phyloP scores from a whole-genome alignment of 2,329 filamentous ascomycete species.

The Botrytis byssoidea region DNA sequence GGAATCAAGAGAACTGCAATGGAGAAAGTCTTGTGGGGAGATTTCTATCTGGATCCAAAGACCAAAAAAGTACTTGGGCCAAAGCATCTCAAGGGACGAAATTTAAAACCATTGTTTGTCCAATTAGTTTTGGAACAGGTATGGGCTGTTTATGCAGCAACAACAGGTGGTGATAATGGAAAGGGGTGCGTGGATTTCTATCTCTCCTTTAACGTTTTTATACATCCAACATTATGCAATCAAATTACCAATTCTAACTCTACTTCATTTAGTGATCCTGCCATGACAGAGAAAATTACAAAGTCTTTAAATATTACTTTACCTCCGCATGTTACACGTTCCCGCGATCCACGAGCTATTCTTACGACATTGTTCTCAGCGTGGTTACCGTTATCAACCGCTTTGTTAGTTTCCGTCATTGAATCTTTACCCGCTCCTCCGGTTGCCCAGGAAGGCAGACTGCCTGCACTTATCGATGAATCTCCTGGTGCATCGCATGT shows the following conservation, averaged over 20 bases:
- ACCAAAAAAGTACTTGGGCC: slow-evolving; percentile 87
- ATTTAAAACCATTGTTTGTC: slow-evolving; percentile 95
- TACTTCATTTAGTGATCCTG: slow-evolving; percentile 59
- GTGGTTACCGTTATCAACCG: slow-evolving; percentile 92
- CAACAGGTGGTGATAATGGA: slow-evolving; percentile 75
- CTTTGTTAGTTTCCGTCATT: slow-evolving; percentile 87
- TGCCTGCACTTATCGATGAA: slow-evolving; percentile 74
- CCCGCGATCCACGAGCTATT: slow-evolving; percentile 78
- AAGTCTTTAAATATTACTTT: slow-evolving; percentile 85
- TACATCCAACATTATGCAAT: slow-evolving; percentile 28
- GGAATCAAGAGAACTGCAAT: slow-evolving; percentile 85
- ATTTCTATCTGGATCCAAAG: slow-evolving; percentile 94
- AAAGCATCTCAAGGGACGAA: slow-evolving; percentile 89
- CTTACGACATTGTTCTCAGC: slow-evolving; percentile 82
- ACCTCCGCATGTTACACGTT: slow-evolving; percentile 78
- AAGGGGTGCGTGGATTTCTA: slow-evolving; percentile 65
- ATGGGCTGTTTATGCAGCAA: slow-evolving; percentile 94
- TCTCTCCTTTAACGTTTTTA: slow-evolving; percentile 37
- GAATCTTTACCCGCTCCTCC: slow-evolving; percentile 87
- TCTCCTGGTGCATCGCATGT: slow-evolving; percentile 77
- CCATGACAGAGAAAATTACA: slow-evolving; percentile 87
- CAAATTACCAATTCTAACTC: slow-evolving; percentile 34
- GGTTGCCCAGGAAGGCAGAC: slow-evolving; percentile 72
- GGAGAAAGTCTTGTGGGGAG: slow-evolving; percentile 95
- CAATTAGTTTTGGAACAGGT: slow-evolving; percentile 93